Percentiles rank a stretch among this genome's conserved stretches.
These are phyloP conservation scores for Cornus florida DNA, from an alignment of 148 eudicot genomes.

Conservation along the genomic window DNA sequence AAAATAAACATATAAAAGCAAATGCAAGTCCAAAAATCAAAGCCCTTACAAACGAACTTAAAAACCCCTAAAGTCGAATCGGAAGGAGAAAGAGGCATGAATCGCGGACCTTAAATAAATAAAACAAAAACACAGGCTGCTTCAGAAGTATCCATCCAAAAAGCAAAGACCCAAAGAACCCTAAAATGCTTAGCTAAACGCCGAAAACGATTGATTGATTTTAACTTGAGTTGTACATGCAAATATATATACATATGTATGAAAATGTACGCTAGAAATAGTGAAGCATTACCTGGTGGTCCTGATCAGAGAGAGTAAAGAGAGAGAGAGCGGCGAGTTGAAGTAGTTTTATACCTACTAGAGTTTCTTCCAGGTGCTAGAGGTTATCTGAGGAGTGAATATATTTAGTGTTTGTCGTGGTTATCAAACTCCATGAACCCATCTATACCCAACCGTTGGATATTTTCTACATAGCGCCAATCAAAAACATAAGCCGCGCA, in stretches of 20 bases:
- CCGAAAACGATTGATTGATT: background rate
- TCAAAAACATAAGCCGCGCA: background rate
- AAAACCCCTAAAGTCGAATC: background rate
- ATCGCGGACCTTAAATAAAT: no score
- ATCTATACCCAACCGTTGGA: background rate
- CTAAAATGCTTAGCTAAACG: no score
- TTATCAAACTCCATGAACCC: background rate
- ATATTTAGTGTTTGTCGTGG: background rate
- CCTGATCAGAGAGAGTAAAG: background rate
- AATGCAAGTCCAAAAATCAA: background rate
- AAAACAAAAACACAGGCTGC: background rate
- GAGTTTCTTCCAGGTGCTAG: background rate
- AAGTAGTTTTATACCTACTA: background rate
- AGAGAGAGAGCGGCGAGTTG: background rate
- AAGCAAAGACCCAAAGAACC: background rate
- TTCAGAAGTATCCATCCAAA: no score
- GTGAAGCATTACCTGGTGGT: constrained; percentile 5
- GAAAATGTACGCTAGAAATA: background rate
- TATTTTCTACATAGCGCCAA: background rate
- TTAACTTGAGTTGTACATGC: background rate
- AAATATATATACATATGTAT: background rate
- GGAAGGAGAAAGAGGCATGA: background rate
- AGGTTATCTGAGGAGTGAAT: background rate
- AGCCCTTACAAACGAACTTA: background rate
- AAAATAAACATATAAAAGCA: background rate